Conservation (phyloP, 305 asterid genomes). For the Fraxinus angustifolia region DNA sequence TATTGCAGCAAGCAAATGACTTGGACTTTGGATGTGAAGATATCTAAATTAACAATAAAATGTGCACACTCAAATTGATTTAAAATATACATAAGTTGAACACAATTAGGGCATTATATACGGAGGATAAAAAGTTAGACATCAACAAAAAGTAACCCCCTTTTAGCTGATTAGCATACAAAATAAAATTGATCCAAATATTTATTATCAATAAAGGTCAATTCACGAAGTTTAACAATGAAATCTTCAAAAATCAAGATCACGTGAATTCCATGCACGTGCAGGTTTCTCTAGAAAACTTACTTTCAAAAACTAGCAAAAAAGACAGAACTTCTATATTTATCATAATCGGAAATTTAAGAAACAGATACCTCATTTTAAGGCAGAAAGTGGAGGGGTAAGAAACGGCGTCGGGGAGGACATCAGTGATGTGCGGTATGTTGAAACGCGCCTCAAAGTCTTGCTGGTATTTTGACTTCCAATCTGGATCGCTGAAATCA, state of each 20-base stretch:
- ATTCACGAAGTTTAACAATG: constrained; percentile 1
- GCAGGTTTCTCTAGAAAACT: background rate
- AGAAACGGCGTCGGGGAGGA: constrained; percentile 45
- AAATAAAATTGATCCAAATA: background rate
- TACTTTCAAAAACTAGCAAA: background rate
- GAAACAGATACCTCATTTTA: constrained; percentile 49
- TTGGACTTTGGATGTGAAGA: background rate
- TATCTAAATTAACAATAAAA: background rate
- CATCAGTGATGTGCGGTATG: constrained; percentile 62
- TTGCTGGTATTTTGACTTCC: constrained; percentile 57
- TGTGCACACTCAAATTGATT: background rate
- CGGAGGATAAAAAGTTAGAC: background rate
- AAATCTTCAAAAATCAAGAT: background rate
- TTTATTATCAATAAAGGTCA: background rate
- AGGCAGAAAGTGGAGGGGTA: constrained; percentile 77
- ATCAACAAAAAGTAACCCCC: background rate
- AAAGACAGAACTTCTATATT: background rate
- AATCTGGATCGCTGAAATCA: constrained; percentile 63
- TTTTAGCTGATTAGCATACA: constrained; percentile 1
- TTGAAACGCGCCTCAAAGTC: constrained; percentile 67
- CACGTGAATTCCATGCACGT: background rate
- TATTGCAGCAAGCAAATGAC: background rate
- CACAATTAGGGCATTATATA: background rate
- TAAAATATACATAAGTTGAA: background rate
- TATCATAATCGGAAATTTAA: background rate